Conservation (phyloP, 148 eudicot species). For the Euryodendron excelsum region DNA sequence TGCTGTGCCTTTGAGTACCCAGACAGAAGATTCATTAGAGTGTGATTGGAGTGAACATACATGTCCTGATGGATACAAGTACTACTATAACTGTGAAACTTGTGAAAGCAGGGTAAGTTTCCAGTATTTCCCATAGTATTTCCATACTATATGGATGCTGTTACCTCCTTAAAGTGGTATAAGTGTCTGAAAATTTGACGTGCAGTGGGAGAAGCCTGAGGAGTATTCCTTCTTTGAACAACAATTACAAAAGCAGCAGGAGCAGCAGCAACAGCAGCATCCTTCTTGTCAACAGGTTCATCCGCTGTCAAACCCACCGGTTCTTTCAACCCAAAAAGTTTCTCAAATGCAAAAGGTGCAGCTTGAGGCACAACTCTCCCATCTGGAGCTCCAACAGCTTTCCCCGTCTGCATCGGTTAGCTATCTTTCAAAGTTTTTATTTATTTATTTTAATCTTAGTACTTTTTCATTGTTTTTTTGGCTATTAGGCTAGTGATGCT, state of each 20-base stretch:
- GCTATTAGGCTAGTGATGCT: not conserved
- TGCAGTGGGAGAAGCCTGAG: slow-evolving; percentile 85
- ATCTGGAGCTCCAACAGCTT: slow-evolving; percentile 6
- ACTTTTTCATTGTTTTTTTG: not conserved
- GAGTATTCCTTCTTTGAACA: slow-evolving; percentile 61
- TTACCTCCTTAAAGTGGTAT: not conserved
- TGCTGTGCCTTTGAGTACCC: slow-evolving; percentile 21
- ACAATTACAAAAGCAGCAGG: slow-evolving; percentile 33
- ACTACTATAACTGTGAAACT: slow-evolving; percentile 72
- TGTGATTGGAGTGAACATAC: slow-evolving; percentile 96
- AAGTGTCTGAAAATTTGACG: slow-evolving; percentile 15
- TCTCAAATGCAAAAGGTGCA: slow-evolving; percentile 27
- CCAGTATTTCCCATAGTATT: not conserved
- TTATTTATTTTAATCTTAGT: not conserved
- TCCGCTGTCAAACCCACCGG: slow-evolving; percentile 23
- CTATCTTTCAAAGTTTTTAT: not conserved
- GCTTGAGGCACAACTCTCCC: slow-evolving; percentile 19
- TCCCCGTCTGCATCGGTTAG: not conserved
- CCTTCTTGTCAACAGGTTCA: slow-evolving; percentile 21
- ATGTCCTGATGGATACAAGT: slow-evolving; percentile 82
- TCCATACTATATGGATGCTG: not conserved
- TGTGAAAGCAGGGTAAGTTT: slow-evolving; percentile 82
- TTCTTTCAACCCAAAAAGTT: slow-evolving; percentile 24
- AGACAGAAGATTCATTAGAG: slow-evolving; percentile 32
- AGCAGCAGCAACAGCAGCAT: slow-evolving; percentile 22